These are phyloP conservation scores for Exophiala viscosa DNA, from an alignment of 2,329 filamentous ascomycete genomes.

Conservation along the genomic window DNA sequence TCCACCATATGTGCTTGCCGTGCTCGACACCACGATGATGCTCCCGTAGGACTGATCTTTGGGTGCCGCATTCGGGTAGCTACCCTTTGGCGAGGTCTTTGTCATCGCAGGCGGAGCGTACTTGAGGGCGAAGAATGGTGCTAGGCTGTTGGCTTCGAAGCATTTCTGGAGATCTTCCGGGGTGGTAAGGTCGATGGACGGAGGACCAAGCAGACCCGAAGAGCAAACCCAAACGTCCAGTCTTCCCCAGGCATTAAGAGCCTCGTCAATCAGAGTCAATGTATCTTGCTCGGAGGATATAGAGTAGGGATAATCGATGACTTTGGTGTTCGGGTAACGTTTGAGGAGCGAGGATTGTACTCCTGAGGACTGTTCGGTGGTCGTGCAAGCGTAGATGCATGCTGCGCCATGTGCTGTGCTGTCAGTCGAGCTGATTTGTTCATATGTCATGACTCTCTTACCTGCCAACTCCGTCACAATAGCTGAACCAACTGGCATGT, in stretches of 20 bases:
- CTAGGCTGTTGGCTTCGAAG: conserved; percentile 60
- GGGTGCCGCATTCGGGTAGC: conserved; percentile 58
- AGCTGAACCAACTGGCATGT: conserved; percentile 58
- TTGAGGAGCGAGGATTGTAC: conserved; percentile 35
- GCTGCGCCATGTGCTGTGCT: conserved; percentile 58
- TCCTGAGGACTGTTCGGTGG: conserved; percentile 16
- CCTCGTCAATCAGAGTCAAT: conserved; percentile 58
- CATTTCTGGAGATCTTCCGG: conserved; percentile 54
- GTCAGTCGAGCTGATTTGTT: not conserved
- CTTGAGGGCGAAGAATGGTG: conserved; percentile 63
- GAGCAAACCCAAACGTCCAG: conserved; percentile 60
- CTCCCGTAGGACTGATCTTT: conserved; percentile 60
- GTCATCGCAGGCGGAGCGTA: conserved; percentile 62
- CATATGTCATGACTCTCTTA: not conserved
- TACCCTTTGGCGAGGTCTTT: conserved; percentile 53
- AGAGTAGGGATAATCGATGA: conserved; percentile 60
- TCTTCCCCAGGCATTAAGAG: conserved; percentile 58
- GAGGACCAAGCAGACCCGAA: conserved; percentile 56
- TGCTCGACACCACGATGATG: conserved; percentile 59
- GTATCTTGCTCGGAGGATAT: conserved; percentile 59
- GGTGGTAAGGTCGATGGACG: conserved; percentile 55
- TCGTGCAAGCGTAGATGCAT: conserved; percentile 51
- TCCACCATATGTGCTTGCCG: conserved; percentile 56
- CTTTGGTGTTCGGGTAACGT: conserved; percentile 53
- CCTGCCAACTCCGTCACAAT: conserved; percentile 59